Evolutionary conservation across 805 yeast species (phyloP).

Genomic region (Nakazawaea anatomiae): DNA sequence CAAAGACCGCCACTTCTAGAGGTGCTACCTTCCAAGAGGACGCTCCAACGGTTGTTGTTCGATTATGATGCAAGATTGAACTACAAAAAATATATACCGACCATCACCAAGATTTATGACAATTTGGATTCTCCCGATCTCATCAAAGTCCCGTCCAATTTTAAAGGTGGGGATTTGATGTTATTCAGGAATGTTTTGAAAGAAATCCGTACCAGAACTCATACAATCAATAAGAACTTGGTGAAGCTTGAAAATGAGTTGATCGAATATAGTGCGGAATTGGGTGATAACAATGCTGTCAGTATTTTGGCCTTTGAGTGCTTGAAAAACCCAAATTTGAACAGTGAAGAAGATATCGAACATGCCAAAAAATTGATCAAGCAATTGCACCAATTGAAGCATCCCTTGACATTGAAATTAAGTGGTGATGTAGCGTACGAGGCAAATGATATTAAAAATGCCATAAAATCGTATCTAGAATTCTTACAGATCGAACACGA

Average conservation of each 20-base stretch:
- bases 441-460: conserved; percentile 41
- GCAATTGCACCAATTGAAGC: conserved; percentile 50
- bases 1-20: conserved; percentile 33
- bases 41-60: conserved; percentile 54
- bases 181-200: conserved; percentile 61
- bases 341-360: conserved; percentile 44
- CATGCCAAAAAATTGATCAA: conserved; percentile 60
- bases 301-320: conserved; percentile 67
- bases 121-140: conserved; percentile 29
- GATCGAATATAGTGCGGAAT: conserved; percentile 78
- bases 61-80: conserved; percentile 59
- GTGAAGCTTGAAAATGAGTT: conserved; percentile 63
- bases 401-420: conserved; percentile 71
- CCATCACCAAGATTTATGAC: conserved; percentile 45
- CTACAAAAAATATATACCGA: conserved; percentile 47
- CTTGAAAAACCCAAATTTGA: conserved; percentile 28
- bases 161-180: conserved; percentile 52
- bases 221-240: conserved; percentile 49
- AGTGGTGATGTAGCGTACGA: conserved; percentile 71
- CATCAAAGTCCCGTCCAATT: conserved; percentile 9
- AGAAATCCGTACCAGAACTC: conserved; percentile 54
- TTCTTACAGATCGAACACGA: conserved; percentile 53
- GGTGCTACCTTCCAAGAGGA: conserved; percentile 52
- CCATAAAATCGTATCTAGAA: conserved; percentile 52
- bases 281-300: conserved; percentile 79